A percentile compares a stretch with the other conserved stretches of the same genome.
These are phyloP conservation scores for Tetrahymena malaccensis DNA, from an alignment of 73 alveolate genomes.

Conservation along the genomic window DNA sequence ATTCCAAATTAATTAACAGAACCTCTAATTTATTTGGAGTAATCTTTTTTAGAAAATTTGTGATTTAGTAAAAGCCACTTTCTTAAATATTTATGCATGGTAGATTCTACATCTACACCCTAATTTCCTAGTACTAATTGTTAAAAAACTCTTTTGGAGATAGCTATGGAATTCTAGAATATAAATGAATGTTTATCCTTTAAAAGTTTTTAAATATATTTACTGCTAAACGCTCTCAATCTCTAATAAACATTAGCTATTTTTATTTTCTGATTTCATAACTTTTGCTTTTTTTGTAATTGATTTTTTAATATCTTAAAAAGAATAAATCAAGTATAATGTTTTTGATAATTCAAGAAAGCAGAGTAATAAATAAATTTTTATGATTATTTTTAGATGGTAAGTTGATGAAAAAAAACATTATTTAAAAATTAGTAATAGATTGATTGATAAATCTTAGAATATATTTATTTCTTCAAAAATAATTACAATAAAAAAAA, in stretches of 20 bases:
- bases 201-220: no score
- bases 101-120: neutral
- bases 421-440: neutral
- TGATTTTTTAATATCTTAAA: no score
- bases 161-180: neutral
- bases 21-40: neutral
- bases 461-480: neutral
- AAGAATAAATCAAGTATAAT: no score
- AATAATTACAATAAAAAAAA: no score
- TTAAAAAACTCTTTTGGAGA: neutral
- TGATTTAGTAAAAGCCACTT: neutral
- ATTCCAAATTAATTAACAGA: neutral
- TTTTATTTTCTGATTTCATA: neutral
- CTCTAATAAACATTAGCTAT: neutral
- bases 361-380: no score
- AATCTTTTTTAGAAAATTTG: neutral
- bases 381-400: neutral
- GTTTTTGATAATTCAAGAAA: no score
- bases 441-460: neutral
- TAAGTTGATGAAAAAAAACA: neutral
- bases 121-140: neutral
- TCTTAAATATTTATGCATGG: neutral
- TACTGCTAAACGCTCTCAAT: neutral
- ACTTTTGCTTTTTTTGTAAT: neutral
- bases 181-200: neutral